These are phyloP conservation scores for Syzygium aqueum DNA, from an alignment of 345 rosid genomes.

Conservation along the genomic window DNA sequence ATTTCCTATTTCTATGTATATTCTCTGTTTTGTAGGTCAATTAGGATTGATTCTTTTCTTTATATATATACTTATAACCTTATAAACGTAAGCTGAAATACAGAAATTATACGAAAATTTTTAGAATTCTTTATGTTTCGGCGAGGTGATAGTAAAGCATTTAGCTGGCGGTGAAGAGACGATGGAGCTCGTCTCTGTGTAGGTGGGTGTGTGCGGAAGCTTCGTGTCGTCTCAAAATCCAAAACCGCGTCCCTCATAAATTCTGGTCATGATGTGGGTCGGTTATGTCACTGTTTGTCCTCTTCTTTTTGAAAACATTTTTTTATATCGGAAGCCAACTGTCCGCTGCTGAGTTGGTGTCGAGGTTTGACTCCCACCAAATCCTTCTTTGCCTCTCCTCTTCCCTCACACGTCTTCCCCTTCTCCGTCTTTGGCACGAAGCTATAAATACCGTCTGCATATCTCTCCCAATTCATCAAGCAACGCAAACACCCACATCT, in stretches of 20 bases:
- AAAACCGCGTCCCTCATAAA: not conserved
- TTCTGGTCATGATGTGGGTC: not conserved
- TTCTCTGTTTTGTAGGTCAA: no score
- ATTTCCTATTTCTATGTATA: no score
- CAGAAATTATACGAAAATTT: no score
- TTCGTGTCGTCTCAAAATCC: not conserved
- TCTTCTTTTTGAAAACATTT: not conserved
- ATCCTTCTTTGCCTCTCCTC: not conserved
- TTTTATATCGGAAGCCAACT: not conserved
- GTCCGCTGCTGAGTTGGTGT: not conserved
- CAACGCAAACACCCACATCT: not conserved
- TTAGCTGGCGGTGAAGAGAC: not conserved
- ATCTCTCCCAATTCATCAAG: not conserved
- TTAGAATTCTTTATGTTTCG: no score
- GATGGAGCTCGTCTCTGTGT: not conserved
- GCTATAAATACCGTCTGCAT: not conserved
- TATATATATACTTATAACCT: no score
- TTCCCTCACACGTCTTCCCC: not conserved
- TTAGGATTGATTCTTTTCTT: no score
- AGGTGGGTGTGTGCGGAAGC: not conserved
- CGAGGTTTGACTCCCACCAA: not conserved
- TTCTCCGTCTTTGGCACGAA: not conserved
- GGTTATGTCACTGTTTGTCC: not conserved
- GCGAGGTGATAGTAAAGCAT: rapidly evolving
- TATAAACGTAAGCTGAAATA: no score